Evolutionary conservation across 148 eudicot species (phyloP), one percentile per base, ranked within the genome.

Genomic region (Spergularia bocconei): DNA sequence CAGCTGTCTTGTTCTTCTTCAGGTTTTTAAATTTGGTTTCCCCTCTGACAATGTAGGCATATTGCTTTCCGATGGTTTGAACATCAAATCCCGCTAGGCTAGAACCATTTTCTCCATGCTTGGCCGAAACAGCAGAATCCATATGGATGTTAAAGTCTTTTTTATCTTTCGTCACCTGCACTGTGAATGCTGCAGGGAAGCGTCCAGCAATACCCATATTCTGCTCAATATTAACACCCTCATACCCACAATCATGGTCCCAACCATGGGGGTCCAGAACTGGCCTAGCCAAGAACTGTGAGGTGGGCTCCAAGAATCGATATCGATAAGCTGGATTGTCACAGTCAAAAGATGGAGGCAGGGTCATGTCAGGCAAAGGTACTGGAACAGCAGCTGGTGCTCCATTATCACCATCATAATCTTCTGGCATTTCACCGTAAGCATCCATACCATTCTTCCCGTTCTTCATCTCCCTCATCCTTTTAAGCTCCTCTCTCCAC

Each of bases 211-310:
- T 84, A n/a, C 90, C 97, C 13, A 88, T 81, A 66, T 81, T 89
- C 55, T 91, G 91, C 82, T 95, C 99, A 10, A 95, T 70, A 69
- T 91, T 92, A 77, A 95, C 99, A 56, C 99, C 99, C 61, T 95
- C 99, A 38, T 91, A 95, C n/a, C 99, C 99, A 77, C 98, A 95
- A 75, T 95, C 99, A 75, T 95, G 99, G 84, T 95, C 99, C 99
- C 99, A 95, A 11, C 99, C 97, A 84, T 92, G 97, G 53, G 86
- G 87, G 79, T 95, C 99, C 73, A 95, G 72, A 63, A 95, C 98
- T 5, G 99, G 99, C 79, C 98, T 75, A 8, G 93, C 94, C 80
- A 92, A 79, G 77, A 92, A 91, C 80, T 92, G 98, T 1, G 98
- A 92, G 38, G 93, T 88, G 25, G 99, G 94, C 85, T 95, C 99